Percentiles rank a stretch among this genome's conserved stretches.
These are phyloP conservation scores for Suillus bovinus DNA, from an alignment of 768 basidiomycete species.

Conservation along the genomic window DNA sequence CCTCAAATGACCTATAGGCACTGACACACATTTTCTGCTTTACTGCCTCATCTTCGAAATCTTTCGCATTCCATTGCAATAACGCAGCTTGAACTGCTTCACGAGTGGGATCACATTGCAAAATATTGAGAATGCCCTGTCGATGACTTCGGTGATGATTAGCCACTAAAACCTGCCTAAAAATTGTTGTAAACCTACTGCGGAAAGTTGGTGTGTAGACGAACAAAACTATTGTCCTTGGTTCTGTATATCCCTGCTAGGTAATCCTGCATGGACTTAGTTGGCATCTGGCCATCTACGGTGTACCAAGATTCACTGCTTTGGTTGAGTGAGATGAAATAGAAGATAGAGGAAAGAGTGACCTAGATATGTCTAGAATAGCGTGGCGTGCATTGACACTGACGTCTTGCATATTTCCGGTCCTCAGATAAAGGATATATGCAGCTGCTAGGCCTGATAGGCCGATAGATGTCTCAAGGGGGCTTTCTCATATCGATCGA, in stretches of 20 bases:
- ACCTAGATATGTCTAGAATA: slow-evolving; percentile 52
- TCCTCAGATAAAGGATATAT: slow-evolving; percentile 47
- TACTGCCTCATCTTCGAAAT: slow-evolving; percentile 51
- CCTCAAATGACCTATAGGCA: slow-evolving; percentile 46
- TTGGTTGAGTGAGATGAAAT: slow-evolving; percentile 19
- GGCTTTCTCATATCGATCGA: not conserved
- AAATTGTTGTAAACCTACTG: slow-evolving; percentile 41
- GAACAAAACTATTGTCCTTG: slow-evolving; percentile 48
- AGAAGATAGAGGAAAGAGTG: too few relatives aligned
- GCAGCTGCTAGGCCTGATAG: slow-evolving; percentile 55
- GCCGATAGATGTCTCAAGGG: slow-evolving; percentile 44
- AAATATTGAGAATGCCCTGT: slow-evolving; percentile 48
- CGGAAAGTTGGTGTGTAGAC: slow-evolving; percentile 66
- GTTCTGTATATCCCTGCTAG: slow-evolving; percentile 57
- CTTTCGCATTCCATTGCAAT: slow-evolving; percentile 41
- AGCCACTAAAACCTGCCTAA: not conserved
- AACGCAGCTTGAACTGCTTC: slow-evolving; percentile 41
- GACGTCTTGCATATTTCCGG: slow-evolving; percentile 48
- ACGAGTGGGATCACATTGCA: slow-evolving; percentile 36
- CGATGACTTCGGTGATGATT: slow-evolving; percentile 42
- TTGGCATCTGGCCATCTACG: slow-evolving; percentile 37
- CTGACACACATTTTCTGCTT: slow-evolving; percentile 48
- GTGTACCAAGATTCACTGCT: slow-evolving; percentile 55
- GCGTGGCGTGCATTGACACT: slow-evolving; percentile 57
- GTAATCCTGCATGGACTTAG: slow-evolving; percentile 42